A percentile compares a stretch with the other conserved stretches of the same genome.
These are phyloP conservation scores for Yarrowia bubula DNA, from an alignment of 805 yeast species.

Conservation along the genomic window DNA sequence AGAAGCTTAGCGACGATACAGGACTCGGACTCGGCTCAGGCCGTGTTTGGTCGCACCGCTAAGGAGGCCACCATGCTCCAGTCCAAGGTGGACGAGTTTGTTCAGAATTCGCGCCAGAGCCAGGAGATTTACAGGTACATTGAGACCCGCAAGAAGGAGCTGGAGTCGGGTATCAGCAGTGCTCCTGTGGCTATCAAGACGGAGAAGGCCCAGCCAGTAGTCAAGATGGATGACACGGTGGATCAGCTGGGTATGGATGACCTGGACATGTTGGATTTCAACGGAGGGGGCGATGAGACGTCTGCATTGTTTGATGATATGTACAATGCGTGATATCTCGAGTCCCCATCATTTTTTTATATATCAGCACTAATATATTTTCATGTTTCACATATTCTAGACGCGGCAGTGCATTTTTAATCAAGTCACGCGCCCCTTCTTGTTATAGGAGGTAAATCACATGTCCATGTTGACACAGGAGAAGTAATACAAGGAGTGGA, in stretches of 20 bases:
- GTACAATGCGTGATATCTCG: slow-evolving; percentile 26
- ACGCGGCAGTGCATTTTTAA: no score
- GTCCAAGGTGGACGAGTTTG: slow-evolving; percentile 24
- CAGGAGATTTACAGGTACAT: slow-evolving; percentile 13
- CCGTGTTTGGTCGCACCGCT: slow-evolving; percentile 20
- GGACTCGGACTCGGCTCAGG: slow-evolving; percentile 13
- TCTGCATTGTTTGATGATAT: slow-evolving; percentile 27
- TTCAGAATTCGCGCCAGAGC: slow-evolving; percentile 15
- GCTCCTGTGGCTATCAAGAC: not conserved
- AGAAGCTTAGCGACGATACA: slow-evolving; percentile 21
- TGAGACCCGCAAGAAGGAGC: slow-evolving; percentile 7
- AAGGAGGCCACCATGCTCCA: slow-evolving; percentile 19
- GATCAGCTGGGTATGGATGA: slow-evolving; percentile 21
- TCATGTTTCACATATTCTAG: not conserved
- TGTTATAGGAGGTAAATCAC: not conserved
- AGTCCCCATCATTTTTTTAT: not conserved
- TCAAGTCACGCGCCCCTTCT: not conserved
- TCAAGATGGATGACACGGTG: not conserved
- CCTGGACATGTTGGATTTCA: slow-evolving; percentile 43
- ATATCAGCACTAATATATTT: slow-evolving; percentile 2
- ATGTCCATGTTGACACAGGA: not conserved
- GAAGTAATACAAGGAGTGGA: not conserved
- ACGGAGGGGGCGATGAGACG: slow-evolving; percentile 13
- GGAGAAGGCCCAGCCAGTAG: not conserved
- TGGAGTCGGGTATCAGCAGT: not conserved